Percentiles rank a stretch among this genome's conserved stretches.
phyloP scores from a whole-genome alignment of 495 filamentous ascomycete species.

The Bacidia rubella region DNA sequence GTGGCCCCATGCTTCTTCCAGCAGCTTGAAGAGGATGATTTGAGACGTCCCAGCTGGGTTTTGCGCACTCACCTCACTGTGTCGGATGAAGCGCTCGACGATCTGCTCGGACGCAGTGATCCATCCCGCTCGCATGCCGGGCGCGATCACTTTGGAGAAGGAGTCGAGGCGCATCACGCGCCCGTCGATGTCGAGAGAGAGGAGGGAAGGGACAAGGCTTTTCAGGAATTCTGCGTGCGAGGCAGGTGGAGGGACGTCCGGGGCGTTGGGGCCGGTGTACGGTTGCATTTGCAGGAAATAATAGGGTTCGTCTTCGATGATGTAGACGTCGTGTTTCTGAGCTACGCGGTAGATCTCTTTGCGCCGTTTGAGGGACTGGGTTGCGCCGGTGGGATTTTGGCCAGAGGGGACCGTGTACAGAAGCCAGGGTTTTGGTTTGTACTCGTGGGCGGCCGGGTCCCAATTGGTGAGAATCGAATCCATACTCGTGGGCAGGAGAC shows the following conservation, averaged over 20 bases:
- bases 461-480: conserved; percentile 55
- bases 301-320: conserved; percentile 95
- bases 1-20: conserved; percentile 93
- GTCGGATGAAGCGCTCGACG: conserved; percentile 61
- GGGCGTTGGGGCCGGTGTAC: conserved; percentile 43
- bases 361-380: conserved; percentile 51
- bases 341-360: conserved; percentile 60
- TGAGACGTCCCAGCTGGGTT: conserved; percentile 75
- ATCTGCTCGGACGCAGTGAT: conserved; percentile 66
- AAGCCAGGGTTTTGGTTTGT: conserved; percentile 56
- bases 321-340: conserved; percentile 70
- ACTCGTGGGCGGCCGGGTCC: conserved; percentile 40
- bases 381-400: conserved; percentile 88
- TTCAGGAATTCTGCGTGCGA: conserved; percentile 47
- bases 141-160: conserved; percentile 55
- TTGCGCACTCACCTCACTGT: conserved; percentile 67
- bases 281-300: conserved; percentile 93
- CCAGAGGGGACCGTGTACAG: conserved; percentile 64
- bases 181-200: conserved; percentile 51
- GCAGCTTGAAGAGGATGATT: conserved; percentile 68
- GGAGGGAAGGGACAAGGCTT: conserved; percentile 44
- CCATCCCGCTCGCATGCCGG: conserved; percentile 50
- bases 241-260: conserved; percentile 37
- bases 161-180: conserved; percentile 56
- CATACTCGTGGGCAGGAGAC: conserved; percentile 51